Percentiles rank a stretch among this genome's conserved stretches.
These are phyloP conservation scores for Neolentinus lepideus DNA, from an alignment of 1,284 basidiomycete species.

Conservation along the genomic window DNA sequence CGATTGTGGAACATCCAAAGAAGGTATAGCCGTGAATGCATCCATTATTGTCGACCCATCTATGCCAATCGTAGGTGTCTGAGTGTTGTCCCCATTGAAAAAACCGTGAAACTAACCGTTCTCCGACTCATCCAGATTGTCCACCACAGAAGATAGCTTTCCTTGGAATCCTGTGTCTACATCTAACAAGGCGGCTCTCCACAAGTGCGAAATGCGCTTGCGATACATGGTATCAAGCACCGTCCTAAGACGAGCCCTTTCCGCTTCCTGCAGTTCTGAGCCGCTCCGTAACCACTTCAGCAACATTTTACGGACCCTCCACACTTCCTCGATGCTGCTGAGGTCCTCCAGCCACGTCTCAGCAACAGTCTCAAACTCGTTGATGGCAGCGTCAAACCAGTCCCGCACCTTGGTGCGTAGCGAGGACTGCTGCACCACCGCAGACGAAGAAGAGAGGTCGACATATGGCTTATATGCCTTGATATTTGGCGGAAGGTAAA, in stretches of 20 bases:
- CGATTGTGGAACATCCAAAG: conserved; percentile 36
- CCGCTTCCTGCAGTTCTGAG: conserved; percentile 34
- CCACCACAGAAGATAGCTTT: conserved; percentile 26
- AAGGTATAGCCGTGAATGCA: conserved; percentile 23
- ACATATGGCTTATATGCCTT: conserved; percentile 69
- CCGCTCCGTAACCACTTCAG: conserved; percentile 35
- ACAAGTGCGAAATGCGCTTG: conserved; percentile 46
- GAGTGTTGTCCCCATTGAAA: background rate
- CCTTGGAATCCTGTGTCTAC: conserved; percentile 39
- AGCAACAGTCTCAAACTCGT: conserved; percentile 36
- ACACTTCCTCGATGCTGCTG: conserved; percentile 52
- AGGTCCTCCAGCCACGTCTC: conserved; percentile 52
- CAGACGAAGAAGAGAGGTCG: conserved; percentile 50
- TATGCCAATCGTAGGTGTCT: no score
- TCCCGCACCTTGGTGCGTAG: conserved; percentile 40
- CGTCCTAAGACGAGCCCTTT: conserved; percentile 31
- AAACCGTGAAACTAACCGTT: background rate
- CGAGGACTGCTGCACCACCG: conserved; percentile 34
- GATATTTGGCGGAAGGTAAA: conserved; percentile 55
- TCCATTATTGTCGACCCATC: background rate
- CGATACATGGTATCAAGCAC: conserved; percentile 46
- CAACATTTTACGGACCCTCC: conserved; percentile 50
- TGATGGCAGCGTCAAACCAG: conserved; percentile 55
- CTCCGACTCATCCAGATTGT: background rate
- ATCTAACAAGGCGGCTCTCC: conserved; percentile 38